Evolutionary conservation across 208 protist genomes (phyloP).

Genomic region (Trypanosoma boissoni): DNA sequence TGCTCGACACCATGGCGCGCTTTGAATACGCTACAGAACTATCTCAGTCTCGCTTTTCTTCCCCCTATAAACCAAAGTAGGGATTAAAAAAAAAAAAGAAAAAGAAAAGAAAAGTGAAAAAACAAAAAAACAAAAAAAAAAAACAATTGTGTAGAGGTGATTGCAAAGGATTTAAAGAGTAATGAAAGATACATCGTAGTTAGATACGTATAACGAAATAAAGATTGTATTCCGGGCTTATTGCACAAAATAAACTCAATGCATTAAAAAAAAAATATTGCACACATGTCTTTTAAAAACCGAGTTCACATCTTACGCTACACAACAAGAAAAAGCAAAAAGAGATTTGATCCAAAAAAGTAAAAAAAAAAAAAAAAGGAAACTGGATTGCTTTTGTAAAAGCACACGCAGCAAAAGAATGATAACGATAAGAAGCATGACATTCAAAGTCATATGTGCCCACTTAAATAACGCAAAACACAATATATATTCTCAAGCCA

Average conservation of each 20-base stretch:
- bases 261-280: not conserved
- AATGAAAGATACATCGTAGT: too few relatives aligned
- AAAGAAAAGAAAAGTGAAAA: conserved; percentile 2
- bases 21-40: not conserved
- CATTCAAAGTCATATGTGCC: too few relatives aligned
- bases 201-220: too few relatives aligned
- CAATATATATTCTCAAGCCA: too few relatives aligned
- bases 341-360: conserved; percentile 1
- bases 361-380: conserved; percentile 14
- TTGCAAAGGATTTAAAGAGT: too few relatives aligned
- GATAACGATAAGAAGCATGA: too few relatives aligned
- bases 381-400: too few relatives aligned
- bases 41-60: not conserved
- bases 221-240: too few relatives aligned
- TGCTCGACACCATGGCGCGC: conserved; percentile 3
- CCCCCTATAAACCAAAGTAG: not conserved
- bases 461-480: too few relatives aligned
- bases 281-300: not conserved
- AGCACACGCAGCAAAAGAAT: too few relatives aligned
- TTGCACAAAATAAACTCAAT: too few relatives aligned
- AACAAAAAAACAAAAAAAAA: not conserved
- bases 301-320: not conserved
- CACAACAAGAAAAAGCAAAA: conserved; percentile 7
- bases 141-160: too few relatives aligned
- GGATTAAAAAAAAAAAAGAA: not conserved